These are phyloP conservation scores for Candida dajiaensis DNA, from an alignment of 805 yeast genomes.

Conservation along the genomic window DNA sequence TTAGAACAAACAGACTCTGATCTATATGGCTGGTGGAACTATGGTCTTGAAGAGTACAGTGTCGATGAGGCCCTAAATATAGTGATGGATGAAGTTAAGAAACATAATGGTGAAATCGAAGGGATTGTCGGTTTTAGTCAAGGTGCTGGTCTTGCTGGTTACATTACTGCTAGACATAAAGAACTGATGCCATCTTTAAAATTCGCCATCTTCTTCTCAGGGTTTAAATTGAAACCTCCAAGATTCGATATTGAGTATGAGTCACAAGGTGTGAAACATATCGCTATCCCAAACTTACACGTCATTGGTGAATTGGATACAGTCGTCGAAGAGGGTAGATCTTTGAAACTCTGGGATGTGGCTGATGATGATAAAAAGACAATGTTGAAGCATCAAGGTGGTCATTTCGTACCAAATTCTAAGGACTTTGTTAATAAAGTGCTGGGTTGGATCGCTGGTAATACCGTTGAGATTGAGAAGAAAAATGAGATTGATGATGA, in stretches of 20 bases:
- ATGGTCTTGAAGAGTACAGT: conserved; percentile 26
- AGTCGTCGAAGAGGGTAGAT: conserved; percentile 70
- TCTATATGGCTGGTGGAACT: conserved; percentile 69
- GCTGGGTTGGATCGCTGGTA: conserved; percentile 27
- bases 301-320: conserved; percentile 86
- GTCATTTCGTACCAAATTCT: conserved; percentile 92
- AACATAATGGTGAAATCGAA: conserved; percentile 62
- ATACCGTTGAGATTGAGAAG: conserved; percentile 1
- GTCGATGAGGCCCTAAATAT: conserved; percentile 32
- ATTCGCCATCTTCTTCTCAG: conserved; percentile 51
- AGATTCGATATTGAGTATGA: conserved; percentile 16
- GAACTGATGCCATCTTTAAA: conserved; percentile 30
- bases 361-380: conserved; percentile 38
- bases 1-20: conserved; percentile 32
- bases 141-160: conserved; percentile 79
- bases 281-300: conserved; percentile 48
- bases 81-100: conserved; percentile 35
- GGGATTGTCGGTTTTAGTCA: conserved; percentile 91
- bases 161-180: conserved; percentile 51
- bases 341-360: conserved; percentile 48
- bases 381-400: conserved; percentile 81
- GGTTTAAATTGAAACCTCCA: conserved; percentile 36
- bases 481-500: conserved; percentile 21
- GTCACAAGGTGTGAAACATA: conserved; percentile 1
- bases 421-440: conserved; percentile 36